These are phyloP conservation scores for Psilocybe sp. DNA, from an alignment of 768 basidiomycete species.

Conservation along the genomic window DNA sequence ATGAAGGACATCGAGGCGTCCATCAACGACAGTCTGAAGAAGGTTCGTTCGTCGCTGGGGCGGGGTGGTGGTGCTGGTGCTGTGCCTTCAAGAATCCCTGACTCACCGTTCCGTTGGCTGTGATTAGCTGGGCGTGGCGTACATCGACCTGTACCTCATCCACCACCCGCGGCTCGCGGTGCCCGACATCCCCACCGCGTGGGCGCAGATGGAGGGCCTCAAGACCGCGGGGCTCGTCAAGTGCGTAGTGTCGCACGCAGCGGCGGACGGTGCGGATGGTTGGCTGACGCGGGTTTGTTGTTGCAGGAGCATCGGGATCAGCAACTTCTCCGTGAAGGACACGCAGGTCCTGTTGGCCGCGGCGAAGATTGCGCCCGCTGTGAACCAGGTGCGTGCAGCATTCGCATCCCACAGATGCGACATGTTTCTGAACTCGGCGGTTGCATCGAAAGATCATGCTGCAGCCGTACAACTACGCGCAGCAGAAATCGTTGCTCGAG, in stretches of 20 bases:
- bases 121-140: slow-evolving; percentile 55
- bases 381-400: slow-evolving; percentile 64
- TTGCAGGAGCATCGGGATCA: slow-evolving; percentile 67
- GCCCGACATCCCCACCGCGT: slow-evolving; percentile 59
- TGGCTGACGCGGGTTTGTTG: background rate
- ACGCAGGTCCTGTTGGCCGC: slow-evolving; percentile 53
- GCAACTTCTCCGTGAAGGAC: slow-evolving; percentile 60
- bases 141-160: slow-evolving; percentile 72
- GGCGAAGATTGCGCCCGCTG: slow-evolving; percentile 61
- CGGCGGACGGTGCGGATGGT: background rate
- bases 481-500: slow-evolving; percentile 48
- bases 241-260: too few relatives aligned
- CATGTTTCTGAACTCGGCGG: background rate
- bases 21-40: slow-evolving; percentile 53
- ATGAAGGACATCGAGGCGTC: slow-evolving; percentile 49
- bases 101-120: background rate
- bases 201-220: slow-evolving; percentile 62
- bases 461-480: slow-evolving; percentile 62
- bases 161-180: slow-evolving; percentile 52
- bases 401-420: too few relatives aligned
- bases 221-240: slow-evolving; percentile 54
- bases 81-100: background rate
- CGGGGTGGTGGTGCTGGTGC: background rate
- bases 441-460: slow-evolving; percentile 46
- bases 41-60: slow-evolving; percentile 34